Base-by-base conservation (phyloP, 139 green algal species). In the Microglena sp. region DNA sequence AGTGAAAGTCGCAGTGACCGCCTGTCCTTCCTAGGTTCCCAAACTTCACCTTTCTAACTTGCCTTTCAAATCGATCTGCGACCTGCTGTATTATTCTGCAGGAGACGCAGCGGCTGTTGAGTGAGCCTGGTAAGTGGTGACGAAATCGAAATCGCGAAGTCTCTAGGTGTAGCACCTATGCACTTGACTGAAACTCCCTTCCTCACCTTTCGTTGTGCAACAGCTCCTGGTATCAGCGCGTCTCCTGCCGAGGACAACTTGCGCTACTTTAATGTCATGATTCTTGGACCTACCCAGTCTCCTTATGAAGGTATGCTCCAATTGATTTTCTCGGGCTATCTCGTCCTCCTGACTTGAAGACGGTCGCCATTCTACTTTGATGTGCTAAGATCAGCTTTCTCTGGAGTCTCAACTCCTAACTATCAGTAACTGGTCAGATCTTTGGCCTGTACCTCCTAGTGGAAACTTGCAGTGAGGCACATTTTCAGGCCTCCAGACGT, bases 201-300 rank as follows among this genome's bases (percentile, higher is more conserved):
- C 2, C 4, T 50, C 43, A 31, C 40, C 0, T 5, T 60, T 54
- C 29, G 5, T 33, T 43, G 4, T 18, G 21, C 15, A 70, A 74
- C 85, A 89, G 92, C 92, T 7, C 90, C 90, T 29, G 94, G 94
- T 22, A 99, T 99, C 67, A 95, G 81, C 59, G 94, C 92, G 1
- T 88, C 86, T 1, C 94, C 94, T 2, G 85, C 79, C 29, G 94
- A 99, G 62, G 90, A 98, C 21, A 99, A 99, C 72, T 60, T 97
- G 28, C 84, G 94, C 0, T 95, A 99, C 61, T 99, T 99, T 63
- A 95, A 95, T 71, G 93, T 99, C 2, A 96, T 97, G 79, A 96
- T 99, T 22, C 29, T 92, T 33, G 94, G 94, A 0, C 94, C 94
- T 0, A 61, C 79, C 22, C 75, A 86, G 45, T 96, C 88, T 8